phyloP scores from a whole-genome alignment of 1,284 basidiomycete species.

The Marasmius oreades region DNA sequence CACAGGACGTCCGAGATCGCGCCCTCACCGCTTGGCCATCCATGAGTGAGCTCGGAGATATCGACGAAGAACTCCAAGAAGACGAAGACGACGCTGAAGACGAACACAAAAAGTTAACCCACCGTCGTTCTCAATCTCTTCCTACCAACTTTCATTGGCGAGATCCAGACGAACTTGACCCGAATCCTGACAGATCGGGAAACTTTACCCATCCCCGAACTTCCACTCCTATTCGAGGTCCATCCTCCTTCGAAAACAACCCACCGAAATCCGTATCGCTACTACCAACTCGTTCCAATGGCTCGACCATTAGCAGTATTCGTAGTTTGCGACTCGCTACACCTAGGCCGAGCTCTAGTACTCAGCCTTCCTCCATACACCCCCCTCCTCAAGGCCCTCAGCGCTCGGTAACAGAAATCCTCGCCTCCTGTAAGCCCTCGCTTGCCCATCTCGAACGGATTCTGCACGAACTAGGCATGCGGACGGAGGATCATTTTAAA shows the following conservation, averaged over 20 bases:
- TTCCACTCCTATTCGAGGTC: background rate
- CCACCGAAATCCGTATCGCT: background rate
- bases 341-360: slow-evolving; percentile 30
- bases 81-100: background rate
- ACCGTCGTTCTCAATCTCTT: background rate
- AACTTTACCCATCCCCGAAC: background rate
- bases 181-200: background rate
- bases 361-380: slow-evolving; percentile 12
- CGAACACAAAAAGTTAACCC: background rate
- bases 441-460: slow-evolving; percentile 55
- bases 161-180: background rate
- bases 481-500: slow-evolving; percentile 52
- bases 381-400: slow-evolving; percentile 11
- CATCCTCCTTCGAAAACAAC: background rate
- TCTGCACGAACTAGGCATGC: slow-evolving; percentile 53
- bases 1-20: slow-evolving; percentile 3
- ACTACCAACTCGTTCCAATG: background rate
- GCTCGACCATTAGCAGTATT: slow-evolving; percentile 1
- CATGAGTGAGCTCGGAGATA: slow-evolving; percentile 1
- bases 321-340: background rate
- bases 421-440: slow-evolving; percentile 56
- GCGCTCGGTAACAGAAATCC: slow-evolving; percentile 40
- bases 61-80: background rate
- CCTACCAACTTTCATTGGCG: background rate
- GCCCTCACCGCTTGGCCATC: slow-evolving; percentile 10